Percentiles rank a stretch among this genome's conserved stretches.
Conservation (phyloP, 192 early-diverging fungal genomes). For the Fimicolochytrium jonesii region DNA sequence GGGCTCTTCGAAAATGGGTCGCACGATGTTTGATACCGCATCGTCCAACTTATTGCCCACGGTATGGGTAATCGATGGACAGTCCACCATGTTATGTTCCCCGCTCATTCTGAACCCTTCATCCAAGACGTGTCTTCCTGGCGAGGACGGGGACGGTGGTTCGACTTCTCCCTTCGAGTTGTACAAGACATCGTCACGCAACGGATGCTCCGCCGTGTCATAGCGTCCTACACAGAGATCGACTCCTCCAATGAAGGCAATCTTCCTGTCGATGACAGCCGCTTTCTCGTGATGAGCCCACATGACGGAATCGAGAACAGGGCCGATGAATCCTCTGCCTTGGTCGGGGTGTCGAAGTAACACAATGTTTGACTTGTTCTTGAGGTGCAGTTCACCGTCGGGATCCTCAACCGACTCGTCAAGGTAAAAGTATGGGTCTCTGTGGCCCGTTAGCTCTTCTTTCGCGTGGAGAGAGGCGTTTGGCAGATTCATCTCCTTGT, state of each 20-base stretch:
- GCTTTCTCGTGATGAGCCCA: constrained; percentile 77
- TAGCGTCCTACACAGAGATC: constrained; percentile 86
- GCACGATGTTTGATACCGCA: too few species aligned
- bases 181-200: constrained; percentile 64
- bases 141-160: constrained; percentile 1
- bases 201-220: constrained; percentile 73
- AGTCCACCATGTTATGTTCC: constrained; percentile 2
- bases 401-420: constrained; percentile 70
- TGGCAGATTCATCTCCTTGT: constrained; percentile 70
- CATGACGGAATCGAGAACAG: constrained; percentile 66
- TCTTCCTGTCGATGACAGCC: constrained; percentile 65
- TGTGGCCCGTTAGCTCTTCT: constrained; percentile 23
- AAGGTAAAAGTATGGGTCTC: constrained; percentile 41
- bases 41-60: neutral
- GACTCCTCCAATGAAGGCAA: constrained; percentile 83
- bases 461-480: constrained; percentile 26
- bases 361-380: constrained; percentile 65
- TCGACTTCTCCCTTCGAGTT: constrained; percentile 31
- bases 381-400: constrained; percentile 61
- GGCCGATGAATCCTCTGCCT: constrained; percentile 25
- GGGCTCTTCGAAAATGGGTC: too few species aligned
- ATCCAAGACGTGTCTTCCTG: neutral
- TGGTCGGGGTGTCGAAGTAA: constrained; percentile 86
- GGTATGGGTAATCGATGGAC: neutral
- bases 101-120: too few species aligned